Base-by-base conservation (phyloP, 2,329 filamentous ascomycete genomes). In the Herpotrichia juniperi region DNA sequence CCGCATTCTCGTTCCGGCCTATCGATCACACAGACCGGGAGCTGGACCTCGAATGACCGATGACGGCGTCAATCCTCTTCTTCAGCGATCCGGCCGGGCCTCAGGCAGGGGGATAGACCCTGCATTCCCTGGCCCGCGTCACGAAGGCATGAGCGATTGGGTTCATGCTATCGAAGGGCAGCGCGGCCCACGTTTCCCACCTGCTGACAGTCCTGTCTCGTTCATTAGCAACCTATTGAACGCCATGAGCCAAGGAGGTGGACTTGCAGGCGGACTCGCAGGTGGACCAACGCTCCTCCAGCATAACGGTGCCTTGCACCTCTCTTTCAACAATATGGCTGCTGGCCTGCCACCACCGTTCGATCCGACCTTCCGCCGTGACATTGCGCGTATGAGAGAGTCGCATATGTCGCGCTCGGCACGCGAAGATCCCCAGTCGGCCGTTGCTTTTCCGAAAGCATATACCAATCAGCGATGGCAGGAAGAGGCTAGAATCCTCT, bases 401-500 rank as follows among this genome's bases (percentile, higher is more conserved):
- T 54, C 48, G 2, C 62, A 67, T 39, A 53, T 68, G 45, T 61
- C 68, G 22, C 69, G 72, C 30, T 64, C 31, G 72, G 77, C 58
- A 75, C 82, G 64, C 40, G 73, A 75, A 54, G 88, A 90, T 51
- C 88, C 88, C 11, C 80, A 84, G n/a, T 87, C 89, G 61, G 88
- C 91, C 11, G 87, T 93, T 22, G 79, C 86, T 2, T 97, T 97
- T 71, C 78, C 81, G 17, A 81, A 91, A 8, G 84, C 86, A 31
- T 81, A 84, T 8, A 97, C 94, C 1, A 79, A 83, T 49, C 81
- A 83, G 47, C 87, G 94, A 55, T 99, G 96, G 88, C 85, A 90
- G 67, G 91, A 97, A 67, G 96, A 97, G 72, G 88, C 92, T 8
- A 87, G 88, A 57, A 87, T 99, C 72, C 81, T 97, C 0, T 97